Base-by-base conservation (phyloP, 116 monocot genomes). In the Posidonia oceanica region DNA sequence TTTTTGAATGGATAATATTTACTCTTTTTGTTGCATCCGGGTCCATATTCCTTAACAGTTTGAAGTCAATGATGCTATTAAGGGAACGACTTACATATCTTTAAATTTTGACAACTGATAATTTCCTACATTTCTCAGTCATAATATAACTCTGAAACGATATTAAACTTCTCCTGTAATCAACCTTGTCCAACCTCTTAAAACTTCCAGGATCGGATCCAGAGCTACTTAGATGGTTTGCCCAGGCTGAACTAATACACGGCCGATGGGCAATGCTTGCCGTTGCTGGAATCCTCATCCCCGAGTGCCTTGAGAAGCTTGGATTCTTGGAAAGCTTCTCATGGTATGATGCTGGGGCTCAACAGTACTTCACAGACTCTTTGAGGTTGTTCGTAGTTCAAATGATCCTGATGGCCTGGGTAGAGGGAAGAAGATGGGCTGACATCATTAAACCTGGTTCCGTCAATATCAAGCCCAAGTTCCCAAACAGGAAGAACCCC, bases 201-300 rank as follows among this genome's bases (percentile, higher is more conserved):
- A 3, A n/a, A 64, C 16, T 36, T 71, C 11, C 79, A 93, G 93
- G 89, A 20, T 94, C 91, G 3, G 91, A 94, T 59, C 91, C 91
- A 5, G 91, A 88, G 66, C 78, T 79, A 2, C 80, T 91, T 3
- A 72, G 75, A 39, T 94, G 94, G 94, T 94, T 88, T 58, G 94
- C 91, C 4, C 94, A 94, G 68, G 94, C 94, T 0, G 94, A 94
- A 52, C 79, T 91, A 61, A 86, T 94, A 80, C 94, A 91, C 69
- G 72, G 90, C 61, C 67, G 94, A 60, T 90, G 94, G 94, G 94
- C 94, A 5, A 94, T 94, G 94, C 90, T 94, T 21, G 94, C 83
- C 0, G 94, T 87, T 3, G 76, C 84, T 2, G 88, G 94, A 11
- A 91, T 94, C 36, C 88, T 94, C 5, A 75, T 94, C 79, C 91